These are phyloP conservation scores for Micractinium sp. DNA, from an alignment of 139 green algal genomes.

Conservation along the genomic window DNA sequence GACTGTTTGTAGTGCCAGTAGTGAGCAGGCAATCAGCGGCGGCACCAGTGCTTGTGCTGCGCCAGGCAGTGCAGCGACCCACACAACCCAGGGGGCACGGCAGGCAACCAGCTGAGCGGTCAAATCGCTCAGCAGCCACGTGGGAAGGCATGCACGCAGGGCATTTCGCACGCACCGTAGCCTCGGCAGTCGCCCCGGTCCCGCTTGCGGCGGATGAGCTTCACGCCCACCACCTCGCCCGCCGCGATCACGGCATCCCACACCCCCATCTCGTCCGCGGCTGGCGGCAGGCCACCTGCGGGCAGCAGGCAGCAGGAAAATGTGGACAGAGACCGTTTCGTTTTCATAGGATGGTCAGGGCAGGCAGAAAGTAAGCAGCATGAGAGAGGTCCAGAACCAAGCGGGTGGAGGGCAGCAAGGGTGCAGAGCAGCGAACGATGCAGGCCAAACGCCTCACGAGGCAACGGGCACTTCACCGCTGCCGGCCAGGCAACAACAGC, in stretches of 20 bases:
- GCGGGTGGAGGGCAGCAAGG: not conserved
- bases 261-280: conserved; percentile 11
- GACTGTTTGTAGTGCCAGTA: too few species aligned
- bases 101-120: too few species aligned
- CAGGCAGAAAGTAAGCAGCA: not conserved
- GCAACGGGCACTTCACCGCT: too few species aligned
- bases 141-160: not conserved
- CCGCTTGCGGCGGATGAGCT: conserved; percentile 28
- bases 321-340: too few species aligned
- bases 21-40: too few species aligned
- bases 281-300: conserved; percentile 27
- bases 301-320: not conserved
- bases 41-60: not conserved
- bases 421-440: not conserved
- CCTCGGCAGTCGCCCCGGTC: conserved; percentile 30
- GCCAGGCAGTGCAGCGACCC: too few species aligned
- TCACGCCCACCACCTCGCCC: conserved; percentile 26
- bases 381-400: not conserved
- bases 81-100: too few species aligned
- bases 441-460: not conserved
- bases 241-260: conserved; percentile 2
- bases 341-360: not conserved
- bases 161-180: conserved; percentile 16
- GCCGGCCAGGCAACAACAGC: not conserved
- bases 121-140: too few species aligned